These are phyloP conservation scores for Notholithocarpus densiflorus DNA, from an alignment of 306 rosid species.

Conservation along the genomic window DNA sequence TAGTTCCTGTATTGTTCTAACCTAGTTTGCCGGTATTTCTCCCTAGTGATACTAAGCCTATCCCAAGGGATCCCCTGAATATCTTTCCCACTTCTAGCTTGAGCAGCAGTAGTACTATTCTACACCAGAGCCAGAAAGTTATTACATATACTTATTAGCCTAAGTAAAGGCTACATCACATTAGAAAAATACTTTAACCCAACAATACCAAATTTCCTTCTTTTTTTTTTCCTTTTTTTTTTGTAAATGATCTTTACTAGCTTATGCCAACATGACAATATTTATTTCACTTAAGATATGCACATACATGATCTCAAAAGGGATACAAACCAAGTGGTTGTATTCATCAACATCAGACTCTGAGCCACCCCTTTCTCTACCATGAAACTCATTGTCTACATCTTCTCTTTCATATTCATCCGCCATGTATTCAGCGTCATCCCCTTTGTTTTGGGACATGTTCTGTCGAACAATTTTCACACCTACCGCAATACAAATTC, in stretches of 20 bases:
- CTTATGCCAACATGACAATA: neutral
- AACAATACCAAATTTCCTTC: neutral
- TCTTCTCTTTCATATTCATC: slow-evolving; percentile 75
- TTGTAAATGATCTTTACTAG: neutral
- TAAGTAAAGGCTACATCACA: neutral
- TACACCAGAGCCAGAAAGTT: slow-evolving; percentile 21
- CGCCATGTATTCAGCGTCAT: slow-evolving; percentile 51
- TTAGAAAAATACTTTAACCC: neutral
- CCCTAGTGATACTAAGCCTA: slow-evolving; percentile 43
- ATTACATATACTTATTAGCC: neutral
- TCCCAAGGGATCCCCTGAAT: slow-evolving; percentile 54
- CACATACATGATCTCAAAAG: neutral
- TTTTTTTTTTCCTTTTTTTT: too few relatives aligned
- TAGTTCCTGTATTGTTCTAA: slow-evolving; percentile 87
- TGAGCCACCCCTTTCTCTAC: slow-evolving; percentile 52
- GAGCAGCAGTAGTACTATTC: slow-evolving; percentile 48
- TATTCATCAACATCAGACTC: slow-evolving; percentile 72
- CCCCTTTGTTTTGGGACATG: slow-evolving; percentile 50
- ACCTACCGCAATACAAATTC: slow-evolving; percentile 9
- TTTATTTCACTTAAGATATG: neutral
- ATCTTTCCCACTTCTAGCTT: slow-evolving; percentile 49
- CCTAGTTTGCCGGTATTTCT: slow-evolving; percentile 70
- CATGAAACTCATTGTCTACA: slow-evolving; percentile 51
- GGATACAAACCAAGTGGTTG: slow-evolving; percentile 53
- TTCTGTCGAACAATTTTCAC: slow-evolving; percentile 13